Evolutionary conservation across 805 yeast species (phyloP), one percentile per base, ranked within the genome.

Genomic region (Schizosaccharomyces cryophilus): DNA sequence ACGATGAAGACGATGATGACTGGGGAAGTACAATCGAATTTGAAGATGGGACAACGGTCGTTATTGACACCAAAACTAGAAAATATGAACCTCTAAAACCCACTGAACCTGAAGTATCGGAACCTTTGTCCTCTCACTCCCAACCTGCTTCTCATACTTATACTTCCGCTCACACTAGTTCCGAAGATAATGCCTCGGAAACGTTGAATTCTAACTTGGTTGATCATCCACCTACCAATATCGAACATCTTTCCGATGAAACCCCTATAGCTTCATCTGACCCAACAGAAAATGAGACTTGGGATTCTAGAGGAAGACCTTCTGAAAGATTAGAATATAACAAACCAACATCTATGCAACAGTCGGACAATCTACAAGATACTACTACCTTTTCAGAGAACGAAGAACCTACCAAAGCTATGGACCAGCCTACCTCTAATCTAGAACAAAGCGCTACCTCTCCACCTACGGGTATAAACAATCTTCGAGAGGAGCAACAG

Each of bases 11-110:
- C 29, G 56, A 51, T 51, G 56, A 51, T 29, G 56, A 51, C 17
- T 51, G 56, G 56, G 56, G 56, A 24, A 51, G 56, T 29, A 51
- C 56, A 51, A 51, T 51, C 6, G 56, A 51, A 13, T 51, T 51
- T 24, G 56, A 51, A 29, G 56, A 51, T 51, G 56, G 56, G 3
- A 51, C 56, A 1, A 51, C 56, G 13, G 56, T 51, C 13, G 56
- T 51, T 5, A 51, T 51, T 51, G 56, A 51, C 26, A 35, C 56
- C 6, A 51, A 51, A 29, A 51, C 56, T 21, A 21, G 35, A 17
- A 51, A 29, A 29, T 51, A 51, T 29, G 35, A 51, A n/a, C 56
- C 56, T 19, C 11, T 51, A 29, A 21, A 51, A 21, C 11, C 6
- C n/a, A 31, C 30, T 19, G 51, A 45, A n/a, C 21, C 9, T n/a